Evolutionary conservation across 106 monocot genomes (phyloP), one percentile per base, ranked within the genome.

Genomic region (Agapanthus africanus): DNA sequence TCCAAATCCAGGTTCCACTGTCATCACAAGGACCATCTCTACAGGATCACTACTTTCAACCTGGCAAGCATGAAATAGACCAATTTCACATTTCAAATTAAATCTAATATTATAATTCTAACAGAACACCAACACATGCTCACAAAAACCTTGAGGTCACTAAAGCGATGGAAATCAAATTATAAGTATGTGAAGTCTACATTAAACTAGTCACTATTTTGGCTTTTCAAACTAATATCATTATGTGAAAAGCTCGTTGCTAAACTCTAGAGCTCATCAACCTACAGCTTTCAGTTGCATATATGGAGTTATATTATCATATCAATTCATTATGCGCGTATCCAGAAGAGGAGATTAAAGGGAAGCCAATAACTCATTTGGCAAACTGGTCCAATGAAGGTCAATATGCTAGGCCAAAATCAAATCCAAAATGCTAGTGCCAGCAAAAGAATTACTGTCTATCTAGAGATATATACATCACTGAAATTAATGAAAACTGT

Each of bases 1-100:
- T 51, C 95, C 95, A 84, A 97, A 97, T 31, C 91, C 95, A 66
- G 95, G 95, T 71, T 97, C 95, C 36, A 97, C 95, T 18, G 95
- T 91, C 95, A 97, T 97, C 68, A 97, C 84, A 63, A 97, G 86
- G 51, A 97, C 95, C 86, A 97, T 50, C 69, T 97, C 88, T 21
- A 97, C 84, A 42, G 91, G 86, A 80, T 88, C 79, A 65, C 79
- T 83, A 77, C 81, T 54, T 79, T 97, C 95, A 66, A 97, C 85
- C 91, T 97, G 73, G 28, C 22, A 56, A 79, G 22, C 60, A 79
- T 68, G 22, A 68, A 46, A 66, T 46, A 47, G 37, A 66, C 9
- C 54, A 47, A 1, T 28, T 33, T 16, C 8, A 49, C 4, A 9
- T 50, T 14, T 33, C 49, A 49, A 57, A 31, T 30, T 30, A 2